A percentile compares a stretch with the other conserved stretches of the same genome.
Conservation (phyloP, 805 yeast species). For the Deakozyma indianensis region DNA sequence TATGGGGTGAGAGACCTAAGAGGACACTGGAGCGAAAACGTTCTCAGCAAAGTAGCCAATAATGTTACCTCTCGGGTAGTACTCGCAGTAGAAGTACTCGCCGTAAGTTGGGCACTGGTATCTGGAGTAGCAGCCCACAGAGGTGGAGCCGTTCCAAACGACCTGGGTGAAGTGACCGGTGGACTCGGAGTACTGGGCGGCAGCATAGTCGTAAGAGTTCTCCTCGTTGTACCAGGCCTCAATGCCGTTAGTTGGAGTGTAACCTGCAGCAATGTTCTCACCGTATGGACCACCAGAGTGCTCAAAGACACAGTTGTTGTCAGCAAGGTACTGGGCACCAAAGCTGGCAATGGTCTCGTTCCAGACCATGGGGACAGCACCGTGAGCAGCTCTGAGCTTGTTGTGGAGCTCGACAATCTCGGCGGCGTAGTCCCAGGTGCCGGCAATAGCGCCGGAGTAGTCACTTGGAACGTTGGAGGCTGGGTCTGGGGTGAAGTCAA, state of each 20-base stretch:
- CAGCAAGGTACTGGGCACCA: constrained; percentile 36
- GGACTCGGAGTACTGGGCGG: constrained; percentile 28
- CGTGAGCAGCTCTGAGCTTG: constrained; percentile 37
- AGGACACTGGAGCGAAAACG: too few relatives aligned
- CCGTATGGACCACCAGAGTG: constrained; percentile 60
- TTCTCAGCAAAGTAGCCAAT: constrained; percentile 22
- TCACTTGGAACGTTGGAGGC: constrained; percentile 6
- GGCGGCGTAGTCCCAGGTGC: constrained; percentile 9
- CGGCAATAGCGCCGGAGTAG: constrained; percentile 4
- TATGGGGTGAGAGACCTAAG: too few relatives aligned
- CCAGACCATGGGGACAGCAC: constrained; percentile 42
- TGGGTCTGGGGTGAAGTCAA: constrained; percentile 3
- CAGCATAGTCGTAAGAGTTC: constrained; percentile 32
- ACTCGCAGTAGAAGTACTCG: constrained; percentile 47
- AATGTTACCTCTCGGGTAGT: constrained; percentile 57
- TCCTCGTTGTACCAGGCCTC: constrained; percentile 67
- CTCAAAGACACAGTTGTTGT: constrained; percentile 37
- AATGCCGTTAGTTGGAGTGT: constrained; percentile 36
- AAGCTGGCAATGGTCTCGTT: constrained; percentile 31
- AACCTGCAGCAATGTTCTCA: constrained; percentile 67
- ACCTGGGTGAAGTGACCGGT: constrained; percentile 77
- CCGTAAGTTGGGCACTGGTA: constrained; percentile 32
- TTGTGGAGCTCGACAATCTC: constrained; percentile 48
- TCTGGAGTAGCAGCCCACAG: constrained; percentile 52
- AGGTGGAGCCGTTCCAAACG: constrained; percentile 48